Conservation (phyloP, 352 stramenopile genomes). For the Phytophthora boehmeriae region DNA sequence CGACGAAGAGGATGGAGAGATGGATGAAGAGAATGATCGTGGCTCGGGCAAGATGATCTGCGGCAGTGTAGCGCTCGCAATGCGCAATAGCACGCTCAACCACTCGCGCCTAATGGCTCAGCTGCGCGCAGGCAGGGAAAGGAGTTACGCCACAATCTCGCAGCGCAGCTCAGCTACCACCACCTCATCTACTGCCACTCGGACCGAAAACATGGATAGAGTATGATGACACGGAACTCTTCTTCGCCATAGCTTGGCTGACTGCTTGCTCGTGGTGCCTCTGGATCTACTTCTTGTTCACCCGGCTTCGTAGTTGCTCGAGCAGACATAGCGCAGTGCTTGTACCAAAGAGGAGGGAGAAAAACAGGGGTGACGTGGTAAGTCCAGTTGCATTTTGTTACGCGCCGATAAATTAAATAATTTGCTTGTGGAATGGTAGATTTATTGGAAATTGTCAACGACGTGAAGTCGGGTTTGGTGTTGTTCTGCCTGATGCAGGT, state of each 20-base stretch:
- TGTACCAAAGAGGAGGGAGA: constrained; percentile 14
- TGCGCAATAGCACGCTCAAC: constrained; percentile 61
- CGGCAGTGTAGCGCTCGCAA: constrained; percentile 48
- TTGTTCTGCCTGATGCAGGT: constrained; percentile 2
- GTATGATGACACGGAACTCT: constrained; percentile 46
- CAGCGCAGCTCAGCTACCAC: constrained; percentile 29
- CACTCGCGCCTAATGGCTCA: constrained; percentile 68
- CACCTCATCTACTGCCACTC: constrained; percentile 30
- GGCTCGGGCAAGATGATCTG: constrained; percentile 45
- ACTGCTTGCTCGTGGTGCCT: constrained; percentile 17
- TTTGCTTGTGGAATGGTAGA: constrained; percentile 13
- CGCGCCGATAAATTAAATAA: constrained; percentile 40
- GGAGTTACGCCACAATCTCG: constrained; percentile 23
- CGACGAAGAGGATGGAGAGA: constrained; percentile 47
- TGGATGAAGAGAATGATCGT: constrained; percentile 38
- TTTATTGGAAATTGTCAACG: constrained; percentile 6
- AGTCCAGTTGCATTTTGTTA: constrained; percentile 29
- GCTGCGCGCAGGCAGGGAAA: constrained; percentile 42
- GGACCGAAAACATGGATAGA: constrained; percentile 73
- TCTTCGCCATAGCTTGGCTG: constrained; percentile 9
- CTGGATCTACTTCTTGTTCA: constrained; percentile 13
- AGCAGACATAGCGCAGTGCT: constrained; percentile 15
- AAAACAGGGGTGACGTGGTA: constrained; percentile 14
- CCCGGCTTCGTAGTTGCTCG: constrained; percentile 13
- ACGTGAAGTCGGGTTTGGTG: background rate